Base-by-base conservation (phyloP, 2,329 filamentous ascomycete species). In the Helotiales sp. region DNA sequence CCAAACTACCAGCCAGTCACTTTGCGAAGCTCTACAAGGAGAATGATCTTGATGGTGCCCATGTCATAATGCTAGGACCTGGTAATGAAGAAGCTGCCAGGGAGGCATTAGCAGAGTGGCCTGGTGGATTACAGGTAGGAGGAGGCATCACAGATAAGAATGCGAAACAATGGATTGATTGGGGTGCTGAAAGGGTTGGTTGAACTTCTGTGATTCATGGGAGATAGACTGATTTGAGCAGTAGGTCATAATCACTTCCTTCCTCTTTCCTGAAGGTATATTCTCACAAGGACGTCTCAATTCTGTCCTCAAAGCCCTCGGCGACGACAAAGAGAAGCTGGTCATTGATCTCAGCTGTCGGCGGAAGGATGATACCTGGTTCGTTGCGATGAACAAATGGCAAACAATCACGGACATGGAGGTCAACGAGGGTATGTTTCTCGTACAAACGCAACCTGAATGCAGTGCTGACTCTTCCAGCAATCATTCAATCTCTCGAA, bases 371-470 rank as follows among this genome's bases (percentile, higher is more conserved):
- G 79, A 87, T 55, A 87, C 79, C 36, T 99, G 95, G 95, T 92
- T 90, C 69, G 95, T 99, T n/a, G 93, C 95, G 55, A 99, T 96
- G 88, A 91, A 99, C 75, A 96, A 96, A 74, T 99, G 95, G 95
- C 95, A 98, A 79, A 96, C 91, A 1, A 88, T 98, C 55, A 98
- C 95, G 1, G 91, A 97, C 69, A 96, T 96, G 86, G 91, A 97
- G 72, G 86, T 99, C 63, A 93, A 88, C 63, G 80, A 90, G 80
- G 90, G 93, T 93, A 65, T 30, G 12, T 54, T 38, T 30, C 47
- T n/a, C 15, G 17, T 54, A 53, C 22, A 31, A 29, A 22, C 17
- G 52, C 29, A 31, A n/a, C 30, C 22, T n/a, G 9, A 30, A 2
- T 34, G 22, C 33, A 38, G 44, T 48, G n/a, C 58, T 68, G 40